These are phyloP conservation scores for Xylariales sp. DNA, from an alignment of 2,329 filamentous ascomycete species.

Conservation along the genomic window DNA sequence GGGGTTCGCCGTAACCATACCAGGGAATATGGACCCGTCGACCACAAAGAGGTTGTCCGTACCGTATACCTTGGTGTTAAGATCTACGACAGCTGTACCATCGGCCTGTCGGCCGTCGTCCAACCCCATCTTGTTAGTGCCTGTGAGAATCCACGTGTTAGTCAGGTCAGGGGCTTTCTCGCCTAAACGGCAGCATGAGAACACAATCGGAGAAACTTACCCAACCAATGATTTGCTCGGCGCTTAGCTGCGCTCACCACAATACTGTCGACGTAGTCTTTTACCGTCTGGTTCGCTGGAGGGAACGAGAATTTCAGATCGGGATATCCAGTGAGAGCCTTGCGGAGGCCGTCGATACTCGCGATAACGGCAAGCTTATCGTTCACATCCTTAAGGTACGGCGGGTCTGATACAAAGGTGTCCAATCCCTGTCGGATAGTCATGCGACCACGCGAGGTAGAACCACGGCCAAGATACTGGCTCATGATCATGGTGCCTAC, in stretches of 20 bases:
- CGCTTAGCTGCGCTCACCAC: constrained; percentile 52
- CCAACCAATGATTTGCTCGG: constrained; percentile 65
- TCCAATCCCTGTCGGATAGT: constrained; percentile 68
- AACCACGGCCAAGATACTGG: constrained; percentile 73
- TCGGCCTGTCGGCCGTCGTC: constrained; percentile 63
- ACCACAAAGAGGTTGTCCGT: constrained; percentile 77
- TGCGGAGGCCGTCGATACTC: constrained; percentile 69
- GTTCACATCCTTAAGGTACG: constrained; percentile 67
- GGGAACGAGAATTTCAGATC: constrained; percentile 69
- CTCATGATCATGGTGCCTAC: constrained; percentile 62
- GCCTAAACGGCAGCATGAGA: not conserved
- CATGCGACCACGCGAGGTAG: constrained; percentile 69
- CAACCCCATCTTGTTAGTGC: constrained; percentile 69
- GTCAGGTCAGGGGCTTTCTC: not conserved
- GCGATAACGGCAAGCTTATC: constrained; percentile 71
- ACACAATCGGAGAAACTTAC: constrained; percentile 43
- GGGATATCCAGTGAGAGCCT: constrained; percentile 64
- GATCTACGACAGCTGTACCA: constrained; percentile 71
- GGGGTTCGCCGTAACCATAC: constrained; percentile 76
- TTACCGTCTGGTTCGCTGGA: constrained; percentile 61
- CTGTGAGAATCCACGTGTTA: constrained; percentile 30
- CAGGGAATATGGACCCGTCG: constrained; percentile 76
- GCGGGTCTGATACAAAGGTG: constrained; percentile 68
- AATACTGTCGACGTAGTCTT: constrained; percentile 65
- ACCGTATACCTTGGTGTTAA: constrained; percentile 73